These are phyloP conservation scores for Thraustotheca clavata DNA, from an alignment of 352 stramenopile genomes.

Conservation along the genomic window DNA sequence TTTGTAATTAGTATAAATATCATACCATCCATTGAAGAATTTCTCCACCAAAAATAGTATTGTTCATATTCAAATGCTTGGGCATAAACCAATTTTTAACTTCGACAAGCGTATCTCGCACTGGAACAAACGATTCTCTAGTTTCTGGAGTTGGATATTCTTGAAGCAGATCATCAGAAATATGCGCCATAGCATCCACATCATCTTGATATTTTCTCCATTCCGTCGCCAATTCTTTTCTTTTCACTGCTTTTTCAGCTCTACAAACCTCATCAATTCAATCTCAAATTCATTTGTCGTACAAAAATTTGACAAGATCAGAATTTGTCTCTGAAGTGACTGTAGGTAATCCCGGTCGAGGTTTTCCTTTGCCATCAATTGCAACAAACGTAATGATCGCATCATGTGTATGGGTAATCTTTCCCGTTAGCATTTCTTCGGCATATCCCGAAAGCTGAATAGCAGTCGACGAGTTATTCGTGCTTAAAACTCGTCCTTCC, in stretches of 20 bases:
- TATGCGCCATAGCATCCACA: conserved; percentile 23
- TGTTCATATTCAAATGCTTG: conserved; percentile 23
- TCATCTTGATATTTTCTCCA: conserved; percentile 30
- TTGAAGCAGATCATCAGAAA: conserved; percentile 24
- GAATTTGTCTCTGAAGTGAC: conserved; percentile 17
- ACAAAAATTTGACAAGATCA: conserved; percentile 5
- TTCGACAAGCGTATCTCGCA: conserved; percentile 4
- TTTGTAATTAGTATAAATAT: background rate
- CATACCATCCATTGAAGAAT: conserved; percentile 24
- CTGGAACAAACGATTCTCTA: conserved; percentile 21
- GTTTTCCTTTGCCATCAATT: conserved; percentile 26
- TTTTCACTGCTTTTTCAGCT: conserved; percentile 24
- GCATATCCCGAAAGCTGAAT: conserved; percentile 28
- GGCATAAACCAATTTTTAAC: conserved; percentile 22
- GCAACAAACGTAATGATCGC: conserved; percentile 33
- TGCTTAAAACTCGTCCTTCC: conserved; percentile 27
- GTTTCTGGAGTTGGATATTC: background rate
- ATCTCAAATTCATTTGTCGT: conserved; percentile 15
- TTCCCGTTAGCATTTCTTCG: conserved; percentile 23
- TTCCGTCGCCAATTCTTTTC: conserved; percentile 22
- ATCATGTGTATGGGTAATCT: conserved; percentile 27
- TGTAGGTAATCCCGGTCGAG: conserved; percentile 26
- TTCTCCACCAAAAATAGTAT: conserved; percentile 24
- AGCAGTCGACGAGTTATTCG: conserved; percentile 29
- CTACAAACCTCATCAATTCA: conserved; percentile 19